phyloP scores from a whole-genome alignment of 208 protist species.

The Dictyostelium gargantuum region DNA sequence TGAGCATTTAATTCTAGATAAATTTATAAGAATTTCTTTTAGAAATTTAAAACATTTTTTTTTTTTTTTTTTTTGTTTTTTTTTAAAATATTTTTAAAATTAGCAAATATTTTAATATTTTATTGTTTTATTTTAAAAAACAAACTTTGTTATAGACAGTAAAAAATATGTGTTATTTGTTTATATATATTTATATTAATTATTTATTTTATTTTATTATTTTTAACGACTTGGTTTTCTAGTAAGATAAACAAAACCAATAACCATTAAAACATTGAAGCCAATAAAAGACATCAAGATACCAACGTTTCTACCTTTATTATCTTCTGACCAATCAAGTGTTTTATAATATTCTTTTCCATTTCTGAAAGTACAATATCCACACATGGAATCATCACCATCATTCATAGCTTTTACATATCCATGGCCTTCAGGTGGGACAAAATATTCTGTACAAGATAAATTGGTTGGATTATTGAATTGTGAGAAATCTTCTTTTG shows the following conservation, averaged over 20 bases:
- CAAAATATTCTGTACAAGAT: background rate
- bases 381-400: background rate
- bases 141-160: no score
- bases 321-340: background rate
- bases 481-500: background rate
- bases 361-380: slow-evolving; percentile 10
- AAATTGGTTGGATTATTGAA: background rate
- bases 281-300: slow-evolving; percentile 1
- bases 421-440: background rate
- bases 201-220: background rate
- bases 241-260: slow-evolving; percentile 16
- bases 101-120: no score
- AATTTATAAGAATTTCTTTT: no score
- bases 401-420: background rate
- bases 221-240: slow-evolving; percentile 62
- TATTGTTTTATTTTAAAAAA: no score
- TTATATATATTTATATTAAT: no score
- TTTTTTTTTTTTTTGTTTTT: no score
- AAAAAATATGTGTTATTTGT: no score
- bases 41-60: no score
- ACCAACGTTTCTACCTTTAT: slow-evolving; percentile 32
- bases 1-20: no score
- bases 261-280: slow-evolving; percentile 14
- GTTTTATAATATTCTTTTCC: slow-evolving; percentile 6
- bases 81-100: no score